These are phyloP conservation scores for Aspergillus sp. DNA, from an alignment of 2,329 filamentous ascomycete species.

Conservation along the genomic window DNA sequence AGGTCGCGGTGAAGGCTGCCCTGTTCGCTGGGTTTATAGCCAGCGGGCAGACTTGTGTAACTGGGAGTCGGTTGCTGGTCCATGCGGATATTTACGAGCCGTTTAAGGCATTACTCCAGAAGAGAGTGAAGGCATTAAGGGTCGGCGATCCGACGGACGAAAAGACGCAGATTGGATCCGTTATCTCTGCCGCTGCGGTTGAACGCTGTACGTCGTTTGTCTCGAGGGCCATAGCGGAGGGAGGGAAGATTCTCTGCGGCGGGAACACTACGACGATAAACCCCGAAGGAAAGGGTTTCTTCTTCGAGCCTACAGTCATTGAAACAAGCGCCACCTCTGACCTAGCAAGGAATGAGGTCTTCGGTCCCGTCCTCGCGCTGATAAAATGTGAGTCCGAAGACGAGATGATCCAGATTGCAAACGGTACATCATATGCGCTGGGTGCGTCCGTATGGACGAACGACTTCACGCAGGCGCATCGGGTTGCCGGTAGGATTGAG, in stretches of 20 bases:
- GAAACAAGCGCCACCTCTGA: conserved; percentile 20
- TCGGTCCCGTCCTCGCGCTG: conserved; percentile 53
- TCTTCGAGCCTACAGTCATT: conserved; percentile 50
- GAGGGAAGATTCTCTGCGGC: conserved; percentile 46
- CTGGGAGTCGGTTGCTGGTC: conserved; percentile 55
- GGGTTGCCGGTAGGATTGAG: conserved; percentile 48
- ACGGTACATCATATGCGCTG: conserved; percentile 52
- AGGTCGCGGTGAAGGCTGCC: conserved; percentile 30
- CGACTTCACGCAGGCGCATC: conserved; percentile 49
- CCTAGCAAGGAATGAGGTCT: conserved; percentile 45
- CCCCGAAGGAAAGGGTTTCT: conserved; percentile 55
- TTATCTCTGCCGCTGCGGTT: conserved; percentile 51
- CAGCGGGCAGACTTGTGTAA: conserved; percentile 58
- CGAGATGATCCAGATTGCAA: conserved; percentile 49
- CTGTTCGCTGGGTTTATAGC: conserved; percentile 51
- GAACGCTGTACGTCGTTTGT: conserved; percentile 41
- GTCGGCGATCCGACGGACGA: conserved; percentile 60
- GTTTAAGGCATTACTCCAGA: conserved; percentile 40
- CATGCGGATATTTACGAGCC: conserved; percentile 46
- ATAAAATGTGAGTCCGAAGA: conserved; percentile 49
- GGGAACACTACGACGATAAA: conserved; percentile 39
- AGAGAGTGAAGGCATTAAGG: conserved; percentile 52
- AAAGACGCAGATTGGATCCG: conserved; percentile 62
- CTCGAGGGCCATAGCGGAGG: conserved; percentile 35
- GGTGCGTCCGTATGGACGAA: conserved; percentile 54